A percentile compares a stretch with the other conserved stretches of the same genome.
Evolutionary conservation across 768 basidiomycete species (phyloP).

Genomic region (Cantharellus anzutake): DNA sequence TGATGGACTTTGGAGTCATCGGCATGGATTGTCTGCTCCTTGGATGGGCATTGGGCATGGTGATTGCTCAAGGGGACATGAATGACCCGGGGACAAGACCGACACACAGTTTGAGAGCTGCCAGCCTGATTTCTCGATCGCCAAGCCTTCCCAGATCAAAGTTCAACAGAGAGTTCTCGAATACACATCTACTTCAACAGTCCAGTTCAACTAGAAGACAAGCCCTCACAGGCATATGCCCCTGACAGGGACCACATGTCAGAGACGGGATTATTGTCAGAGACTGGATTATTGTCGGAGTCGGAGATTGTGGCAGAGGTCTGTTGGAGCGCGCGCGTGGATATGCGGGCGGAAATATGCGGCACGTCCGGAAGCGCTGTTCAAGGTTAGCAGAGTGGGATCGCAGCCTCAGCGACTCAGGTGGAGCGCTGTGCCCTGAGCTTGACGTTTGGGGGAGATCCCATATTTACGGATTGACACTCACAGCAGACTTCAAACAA

Average conservation of each 20-base stretch:
- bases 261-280: too few relatives aligned
- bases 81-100: neutral
- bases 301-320: too few relatives aligned
- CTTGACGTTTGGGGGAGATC: too few relatives aligned
- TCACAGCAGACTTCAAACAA: too few relatives aligned
- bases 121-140: conserved; percentile 6
- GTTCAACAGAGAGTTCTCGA: conserved; percentile 29
- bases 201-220: conserved; percentile 27
- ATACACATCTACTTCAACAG: conserved; percentile 88
- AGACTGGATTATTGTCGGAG: too few relatives aligned
- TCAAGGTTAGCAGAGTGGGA: too few relatives aligned
- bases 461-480: too few relatives aligned
- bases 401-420: too few relatives aligned
- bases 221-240: neutral
- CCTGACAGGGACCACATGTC: neutral
- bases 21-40: conserved; percentile 71
- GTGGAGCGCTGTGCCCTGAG: too few relatives aligned
- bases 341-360: too few relatives aligned
- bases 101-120: conserved; percentile 18
- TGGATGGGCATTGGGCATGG: conserved; percentile 69
- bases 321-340: too few relatives aligned
- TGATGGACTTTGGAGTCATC: conserved; percentile 96
- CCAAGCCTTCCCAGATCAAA: neutral
- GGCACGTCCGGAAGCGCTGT: too few relatives aligned
- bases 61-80: neutral